Conservation (phyloP, 495 filamentous ascomycete genomes). For the Paragyromitra xinjiangensis region DNA sequence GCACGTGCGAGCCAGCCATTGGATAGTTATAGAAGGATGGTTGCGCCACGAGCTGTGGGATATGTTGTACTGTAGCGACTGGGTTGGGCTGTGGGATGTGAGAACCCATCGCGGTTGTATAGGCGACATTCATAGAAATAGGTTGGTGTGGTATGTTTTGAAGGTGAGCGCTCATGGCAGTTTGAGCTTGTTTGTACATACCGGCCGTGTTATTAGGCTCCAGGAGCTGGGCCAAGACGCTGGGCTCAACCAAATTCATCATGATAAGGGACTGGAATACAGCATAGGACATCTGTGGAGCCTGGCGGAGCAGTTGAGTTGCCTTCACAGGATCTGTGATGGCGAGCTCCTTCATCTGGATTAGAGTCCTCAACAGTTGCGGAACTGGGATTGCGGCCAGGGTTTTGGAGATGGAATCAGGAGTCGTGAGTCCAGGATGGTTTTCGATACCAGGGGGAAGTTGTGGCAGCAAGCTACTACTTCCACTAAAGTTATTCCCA, state of each 20-base stretch:
- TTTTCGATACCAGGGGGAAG: conserved; percentile 85
- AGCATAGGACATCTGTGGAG: conserved; percentile 91
- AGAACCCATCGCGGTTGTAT: neutral
- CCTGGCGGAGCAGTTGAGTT: conserved; percentile 82
- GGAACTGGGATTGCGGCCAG: conserved; percentile 82
- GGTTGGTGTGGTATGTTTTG: conserved; percentile 1
- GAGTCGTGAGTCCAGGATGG: conserved; percentile 77
- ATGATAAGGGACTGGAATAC: conserved; percentile 94
- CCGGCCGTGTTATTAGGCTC: conserved; percentile 15
- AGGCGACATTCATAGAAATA: neutral
- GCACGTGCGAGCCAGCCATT: neutral
- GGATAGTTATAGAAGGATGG: conserved; percentile 21
- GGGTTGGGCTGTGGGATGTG: neutral
- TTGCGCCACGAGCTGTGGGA: conserved; percentile 1
- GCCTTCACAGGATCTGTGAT: conserved; percentile 81
- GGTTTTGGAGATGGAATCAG: conserved; percentile 89
- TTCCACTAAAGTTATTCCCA: neutral
- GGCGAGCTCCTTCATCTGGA: conserved; percentile 89
- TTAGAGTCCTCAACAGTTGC: conserved; percentile 89
- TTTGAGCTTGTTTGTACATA: conserved; percentile 12
- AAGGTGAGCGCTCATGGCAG: neutral
- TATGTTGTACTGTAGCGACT: neutral
- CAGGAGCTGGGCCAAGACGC: conserved; percentile 27
- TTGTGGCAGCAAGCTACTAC: conserved; percentile 55
- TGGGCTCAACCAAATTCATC: conserved; percentile 82